A percentile compares a stretch with the other conserved stretches of the same genome.
These are phyloP conservation scores for Irpex sp. DNA, from an alignment of 1,284 basidiomycete genomes.

Conservation along the genomic window DNA sequence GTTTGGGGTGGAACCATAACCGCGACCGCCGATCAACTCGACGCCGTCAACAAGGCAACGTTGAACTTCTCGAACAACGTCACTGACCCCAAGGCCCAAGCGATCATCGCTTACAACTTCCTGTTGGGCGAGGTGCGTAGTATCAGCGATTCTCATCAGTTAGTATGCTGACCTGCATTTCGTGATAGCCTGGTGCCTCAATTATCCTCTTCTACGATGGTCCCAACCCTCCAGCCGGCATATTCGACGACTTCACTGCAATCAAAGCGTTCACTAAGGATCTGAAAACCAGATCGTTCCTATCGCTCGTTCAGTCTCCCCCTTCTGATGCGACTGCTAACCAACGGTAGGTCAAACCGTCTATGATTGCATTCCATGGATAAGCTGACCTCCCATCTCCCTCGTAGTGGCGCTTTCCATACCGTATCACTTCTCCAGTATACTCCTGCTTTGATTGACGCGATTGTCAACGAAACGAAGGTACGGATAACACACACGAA, in stretches of 20 bases:
- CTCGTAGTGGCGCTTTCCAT: constrained; percentile 41
- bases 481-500: constrained; percentile 22
- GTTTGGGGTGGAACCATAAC: constrained; percentile 61
- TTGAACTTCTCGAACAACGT: constrained; percentile 45
- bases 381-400: neutral
- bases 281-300: constrained; percentile 33
- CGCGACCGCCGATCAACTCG: constrained; percentile 32
- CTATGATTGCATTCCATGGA: neutral
- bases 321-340: constrained; percentile 37
- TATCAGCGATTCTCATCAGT: neutral
- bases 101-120: constrained; percentile 54
- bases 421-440: constrained; percentile 43
- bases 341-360: constrained; percentile 32
- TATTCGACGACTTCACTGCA: constrained; percentile 40
- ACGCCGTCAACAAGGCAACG: constrained; percentile 40
- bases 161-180: neutral
- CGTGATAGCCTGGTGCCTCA: constrained; percentile 19
- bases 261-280: constrained; percentile 28
- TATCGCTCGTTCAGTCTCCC: constrained; percentile 34
- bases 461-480: constrained; percentile 46
- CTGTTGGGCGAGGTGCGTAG: constrained; percentile 35
- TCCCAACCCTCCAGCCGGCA: constrained; percentile 35
- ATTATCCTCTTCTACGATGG: constrained; percentile 40
- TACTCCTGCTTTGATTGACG: constrained; percentile 38
- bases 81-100: constrained; percentile 55